Evolutionary conservation across 257 asterid species (phyloP).

Genomic region (Sherardia arvensis): DNA sequence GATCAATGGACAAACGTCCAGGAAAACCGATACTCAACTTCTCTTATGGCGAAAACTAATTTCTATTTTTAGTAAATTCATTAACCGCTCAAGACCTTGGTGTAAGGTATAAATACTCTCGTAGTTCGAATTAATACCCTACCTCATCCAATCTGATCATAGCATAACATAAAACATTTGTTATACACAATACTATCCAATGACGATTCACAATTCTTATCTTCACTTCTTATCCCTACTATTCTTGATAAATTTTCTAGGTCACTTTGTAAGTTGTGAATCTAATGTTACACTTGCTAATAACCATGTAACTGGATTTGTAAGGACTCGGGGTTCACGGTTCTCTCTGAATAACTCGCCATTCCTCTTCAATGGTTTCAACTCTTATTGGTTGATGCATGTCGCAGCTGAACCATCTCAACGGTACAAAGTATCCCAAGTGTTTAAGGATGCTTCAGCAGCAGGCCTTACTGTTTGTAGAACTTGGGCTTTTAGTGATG

Average conservation of each 20-base stretch:
- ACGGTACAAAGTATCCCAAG: conserved; percentile 47
- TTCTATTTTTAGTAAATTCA: conserved; percentile 25
- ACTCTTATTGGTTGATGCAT: conserved; percentile 78
- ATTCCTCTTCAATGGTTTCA: conserved; percentile 67
- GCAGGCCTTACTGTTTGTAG: conserved; percentile 58
- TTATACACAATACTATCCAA: neutral
- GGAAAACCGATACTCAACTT: conserved; percentile 9
- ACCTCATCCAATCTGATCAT: neutral
- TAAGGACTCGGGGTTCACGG: conserved; percentile 30
- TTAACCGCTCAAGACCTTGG: conserved; percentile 6
- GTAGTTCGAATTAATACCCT: conserved; percentile 1
- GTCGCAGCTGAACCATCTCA: conserved; percentile 40
- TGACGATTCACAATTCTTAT: neutral
- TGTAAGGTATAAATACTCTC: conserved; percentile 24
- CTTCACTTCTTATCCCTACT: neutral
- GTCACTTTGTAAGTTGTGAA: conserved; percentile 2
- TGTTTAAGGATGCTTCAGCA: conserved; percentile 39
- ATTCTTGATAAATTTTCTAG: neutral
- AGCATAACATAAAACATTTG: neutral
- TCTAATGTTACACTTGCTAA: conserved; percentile 11
- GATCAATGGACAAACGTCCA: neutral
- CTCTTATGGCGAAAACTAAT: neutral
- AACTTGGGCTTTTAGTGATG: conserved; percentile 75
- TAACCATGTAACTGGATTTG: conserved; percentile 22
- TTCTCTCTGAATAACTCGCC: conserved; percentile 49